Conservation (phyloP, 2,329 filamentous ascomycete genomes). For the Aspergillus quadrilineatus region DNA sequence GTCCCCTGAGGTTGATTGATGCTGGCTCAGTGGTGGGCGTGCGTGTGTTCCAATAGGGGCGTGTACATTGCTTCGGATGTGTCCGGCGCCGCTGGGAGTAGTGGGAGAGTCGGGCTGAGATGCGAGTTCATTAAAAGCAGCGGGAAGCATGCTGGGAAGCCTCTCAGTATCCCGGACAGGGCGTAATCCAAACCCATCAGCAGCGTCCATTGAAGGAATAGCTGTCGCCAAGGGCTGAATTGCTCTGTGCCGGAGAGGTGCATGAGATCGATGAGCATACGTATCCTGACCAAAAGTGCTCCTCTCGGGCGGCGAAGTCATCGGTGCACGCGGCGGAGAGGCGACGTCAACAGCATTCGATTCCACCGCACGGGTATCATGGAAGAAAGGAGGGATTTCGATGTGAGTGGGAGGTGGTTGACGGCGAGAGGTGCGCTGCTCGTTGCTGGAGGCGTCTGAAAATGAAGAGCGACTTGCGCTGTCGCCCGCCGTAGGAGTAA, state of each 20-base stretch:
- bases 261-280: conserved; percentile 49
- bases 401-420: conserved; percentile 82
- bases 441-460: conserved; percentile 53
- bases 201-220: conserved; percentile 64
- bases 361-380: conserved; percentile 49
- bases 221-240: conserved; percentile 68
- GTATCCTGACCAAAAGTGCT: conserved; percentile 61
- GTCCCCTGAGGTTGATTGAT: conserved; percentile 81
- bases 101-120: conserved; percentile 94
- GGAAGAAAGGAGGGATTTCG: conserved; percentile 66
- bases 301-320: conserved; percentile 70
- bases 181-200: conserved; percentile 71
- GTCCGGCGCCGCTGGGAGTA: conserved; percentile 71
- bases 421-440: conserved; percentile 65
- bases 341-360: conserved; percentile 59
- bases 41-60: conserved; percentile 61
- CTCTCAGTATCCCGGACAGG: conserved; percentile 80
- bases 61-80: conserved; percentile 55
- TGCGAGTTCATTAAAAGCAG: conserved; percentile 65
- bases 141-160: conserved; percentile 75
- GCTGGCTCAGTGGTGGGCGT: conserved; percentile 83
- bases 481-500: conserved; percentile 29
- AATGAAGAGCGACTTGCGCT: conserved; percentile 34
- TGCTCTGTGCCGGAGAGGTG: conserved; percentile 53
- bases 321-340: conserved; percentile 61